Conservation (phyloP, 2,329 filamentous ascomycete species). For the Aspergillus cejpii region DNA sequence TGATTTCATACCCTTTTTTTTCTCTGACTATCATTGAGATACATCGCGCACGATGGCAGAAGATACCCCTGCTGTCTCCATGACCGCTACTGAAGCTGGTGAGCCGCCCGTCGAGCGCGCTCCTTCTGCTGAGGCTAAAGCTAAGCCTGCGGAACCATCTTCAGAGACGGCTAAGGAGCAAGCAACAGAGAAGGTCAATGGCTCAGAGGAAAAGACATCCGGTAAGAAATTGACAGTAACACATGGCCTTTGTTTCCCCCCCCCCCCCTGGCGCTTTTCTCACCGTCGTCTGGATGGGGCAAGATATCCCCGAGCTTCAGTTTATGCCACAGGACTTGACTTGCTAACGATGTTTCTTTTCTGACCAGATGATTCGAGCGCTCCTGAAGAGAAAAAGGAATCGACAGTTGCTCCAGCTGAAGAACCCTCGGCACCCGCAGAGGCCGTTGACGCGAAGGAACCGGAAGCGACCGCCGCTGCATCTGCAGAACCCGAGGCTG, state of each 20-base stretch:
- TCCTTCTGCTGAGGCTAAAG: conserved; percentile 23
- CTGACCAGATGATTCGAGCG: conserved; percentile 16
- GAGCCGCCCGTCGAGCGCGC: conserved; percentile 30
- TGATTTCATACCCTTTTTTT: conserved; percentile 4
- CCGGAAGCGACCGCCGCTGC: conserved; percentile 18
- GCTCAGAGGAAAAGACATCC: conserved; percentile 24
- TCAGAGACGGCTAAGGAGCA: conserved; percentile 20
- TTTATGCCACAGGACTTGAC: background rate
- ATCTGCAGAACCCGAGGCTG: conserved; percentile 22
- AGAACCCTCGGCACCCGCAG: conserved; percentile 21
- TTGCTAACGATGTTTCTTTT: conserved; percentile 8
- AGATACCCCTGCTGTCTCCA: conserved; percentile 30
- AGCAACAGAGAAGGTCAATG: conserved; percentile 20
- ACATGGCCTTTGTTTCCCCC: background rate
- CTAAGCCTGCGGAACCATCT: conserved; percentile 15
- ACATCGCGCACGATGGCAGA: conserved; percentile 36
- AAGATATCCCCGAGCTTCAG: conserved; percentile 3
- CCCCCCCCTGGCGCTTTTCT: background rate
- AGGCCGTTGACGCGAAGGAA: conserved; percentile 22
- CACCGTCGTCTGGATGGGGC: conserved; percentile 1
- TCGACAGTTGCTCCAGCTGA: conserved; percentile 23
- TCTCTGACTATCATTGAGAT: conserved; percentile 15
- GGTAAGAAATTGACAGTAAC: conserved; percentile 20
- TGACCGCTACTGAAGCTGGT: conserved; percentile 25
- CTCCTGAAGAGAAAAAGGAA: conserved; percentile 26